A percentile compares a stretch with the other conserved stretches of the same genome.
These are phyloP conservation scores for Lathyrus oleraceus DNA, from an alignment of 306 rosid species.

Conservation along the genomic window DNA sequence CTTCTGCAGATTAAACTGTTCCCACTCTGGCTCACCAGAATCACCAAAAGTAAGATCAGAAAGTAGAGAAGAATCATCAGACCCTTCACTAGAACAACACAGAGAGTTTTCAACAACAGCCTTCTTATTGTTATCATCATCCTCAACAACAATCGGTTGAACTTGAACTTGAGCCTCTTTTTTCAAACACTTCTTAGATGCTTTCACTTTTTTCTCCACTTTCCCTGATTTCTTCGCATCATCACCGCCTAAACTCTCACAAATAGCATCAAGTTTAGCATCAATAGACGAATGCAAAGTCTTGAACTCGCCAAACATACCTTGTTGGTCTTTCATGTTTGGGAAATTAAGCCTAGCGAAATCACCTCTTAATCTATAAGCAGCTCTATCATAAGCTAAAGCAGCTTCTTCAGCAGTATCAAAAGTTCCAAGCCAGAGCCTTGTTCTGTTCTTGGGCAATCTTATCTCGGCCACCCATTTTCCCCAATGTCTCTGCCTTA, in stretches of 20 bases:
- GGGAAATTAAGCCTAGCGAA: conserved; percentile 90
- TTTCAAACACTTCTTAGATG: conserved; percentile 21
- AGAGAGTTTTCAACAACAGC: conserved; percentile 43
- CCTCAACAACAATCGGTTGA: background rate
- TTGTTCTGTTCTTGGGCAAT: conserved; percentile 84
- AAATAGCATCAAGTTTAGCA: conserved; percentile 87
- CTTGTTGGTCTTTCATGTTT: conserved; percentile 57
- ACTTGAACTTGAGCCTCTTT: background rate
- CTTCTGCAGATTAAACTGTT: conserved; percentile 52
- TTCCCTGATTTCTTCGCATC: conserved; percentile 63
- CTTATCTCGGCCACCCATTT: conserved; percentile 99
- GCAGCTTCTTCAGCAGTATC: conserved; percentile 99
- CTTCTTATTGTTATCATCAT: conserved; percentile 13
- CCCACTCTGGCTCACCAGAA: conserved; percentile 59
- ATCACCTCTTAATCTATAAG: conserved; percentile 89
- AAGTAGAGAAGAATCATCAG: conserved; percentile 75
- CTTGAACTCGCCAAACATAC: conserved; percentile 60
- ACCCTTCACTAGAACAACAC: conserved; percentile 61
- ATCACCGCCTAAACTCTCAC: conserved; percentile 60
- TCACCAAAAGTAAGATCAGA: conserved; percentile 84
- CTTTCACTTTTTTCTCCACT: conserved; percentile 37
- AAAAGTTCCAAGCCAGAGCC: conserved; percentile 98
- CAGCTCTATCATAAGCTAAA: conserved; percentile 88
- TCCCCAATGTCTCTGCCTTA: conserved; percentile 98
- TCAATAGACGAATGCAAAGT: conserved; percentile 79